phyloP scores from a whole-genome alignment of 2,329 filamentous ascomycete genomes.

The Beauveria medogensis region DNA sequence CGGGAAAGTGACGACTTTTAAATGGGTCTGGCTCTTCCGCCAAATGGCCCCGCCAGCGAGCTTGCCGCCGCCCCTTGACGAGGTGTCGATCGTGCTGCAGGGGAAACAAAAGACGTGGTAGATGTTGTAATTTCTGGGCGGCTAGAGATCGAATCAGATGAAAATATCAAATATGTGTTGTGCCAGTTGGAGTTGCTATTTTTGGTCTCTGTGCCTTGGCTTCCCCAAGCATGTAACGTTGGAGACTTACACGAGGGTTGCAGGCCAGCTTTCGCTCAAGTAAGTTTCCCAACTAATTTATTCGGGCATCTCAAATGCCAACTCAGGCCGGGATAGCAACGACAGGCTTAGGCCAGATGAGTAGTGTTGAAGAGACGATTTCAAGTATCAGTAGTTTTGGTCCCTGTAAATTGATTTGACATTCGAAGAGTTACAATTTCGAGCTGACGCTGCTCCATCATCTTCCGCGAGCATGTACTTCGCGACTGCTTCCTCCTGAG shows the following conservation, averaged over 20 bases:
- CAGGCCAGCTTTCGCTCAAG: not conserved
- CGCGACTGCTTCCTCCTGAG: too few species aligned
- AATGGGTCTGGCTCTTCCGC: not conserved
- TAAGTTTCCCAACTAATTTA: not conserved
- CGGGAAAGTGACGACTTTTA: slow-evolving; percentile 10
- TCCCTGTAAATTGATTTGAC: too few species aligned
- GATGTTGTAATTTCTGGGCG: not conserved
- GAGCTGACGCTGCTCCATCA: too few species aligned
- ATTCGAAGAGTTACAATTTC: too few species aligned
- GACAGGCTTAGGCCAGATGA: too few species aligned
- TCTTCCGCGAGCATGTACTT: too few species aligned
- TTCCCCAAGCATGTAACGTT: not conserved
- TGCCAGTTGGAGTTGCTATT: not conserved
- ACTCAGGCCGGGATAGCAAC: too few species aligned
- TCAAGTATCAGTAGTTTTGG: too few species aligned
- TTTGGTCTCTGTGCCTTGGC: not conserved
- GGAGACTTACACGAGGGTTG: too few species aligned
- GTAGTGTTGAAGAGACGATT: too few species aligned
- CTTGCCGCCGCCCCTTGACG: not conserved
- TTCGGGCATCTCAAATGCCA: too few species aligned
- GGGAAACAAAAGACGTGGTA: not conserved
- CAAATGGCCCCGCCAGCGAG: not conserved
- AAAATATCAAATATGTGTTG: not conserved
- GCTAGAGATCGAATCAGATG: not conserved
- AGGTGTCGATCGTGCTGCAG: not conserved